These are phyloP conservation scores for Pelargonium australe DNA, from an alignment of 441 rosid genomes.

Conservation along the genomic window DNA sequence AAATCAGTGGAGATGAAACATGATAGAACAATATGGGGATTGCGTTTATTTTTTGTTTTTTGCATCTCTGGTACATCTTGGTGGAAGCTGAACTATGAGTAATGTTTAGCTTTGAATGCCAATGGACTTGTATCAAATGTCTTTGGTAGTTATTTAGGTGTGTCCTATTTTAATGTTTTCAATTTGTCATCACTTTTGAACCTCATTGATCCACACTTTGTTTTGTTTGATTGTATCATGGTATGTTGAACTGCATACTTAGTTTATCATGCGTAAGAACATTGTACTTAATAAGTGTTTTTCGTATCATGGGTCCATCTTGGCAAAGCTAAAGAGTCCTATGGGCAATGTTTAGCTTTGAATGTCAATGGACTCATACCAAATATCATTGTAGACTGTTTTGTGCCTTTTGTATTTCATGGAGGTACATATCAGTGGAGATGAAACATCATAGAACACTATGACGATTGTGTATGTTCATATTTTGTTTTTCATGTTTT, in stretches of 20 bases:
- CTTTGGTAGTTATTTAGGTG: not conserved
- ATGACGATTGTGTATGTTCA: not conserved
- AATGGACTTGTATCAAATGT: slow-evolving; percentile 3
- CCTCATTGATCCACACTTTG: no score
- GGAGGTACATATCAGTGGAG: slow-evolving; percentile 15
- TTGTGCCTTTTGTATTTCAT: slow-evolving; percentile 16
- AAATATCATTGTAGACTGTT: slow-evolving; percentile 17
- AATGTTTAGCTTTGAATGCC: slow-evolving; percentile 6
- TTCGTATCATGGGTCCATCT: slow-evolving; percentile 30
- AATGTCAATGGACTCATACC: slow-evolving; percentile 1
- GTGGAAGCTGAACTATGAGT: slow-evolving; percentile 19
- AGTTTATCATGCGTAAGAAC: no score
- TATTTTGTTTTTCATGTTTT: not conserved
- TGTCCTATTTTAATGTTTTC: no score
- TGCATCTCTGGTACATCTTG: slow-evolving; percentile 31
- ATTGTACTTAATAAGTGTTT: not conserved
- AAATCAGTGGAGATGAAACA: slow-evolving; percentile 29
- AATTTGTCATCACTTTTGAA: no score
- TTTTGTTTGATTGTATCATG: no score
- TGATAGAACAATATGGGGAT: not conserved
- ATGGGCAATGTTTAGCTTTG: slow-evolving; percentile 2
- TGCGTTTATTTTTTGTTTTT: not conserved
- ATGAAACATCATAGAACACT: slow-evolving; percentile 15
- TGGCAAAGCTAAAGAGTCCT: slow-evolving; percentile 29
- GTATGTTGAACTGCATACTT: no score